Evolutionary conservation across 2,329 filamentous ascomycete genomes (phyloP).

Genomic region (Sporothrix humicola): DNA sequence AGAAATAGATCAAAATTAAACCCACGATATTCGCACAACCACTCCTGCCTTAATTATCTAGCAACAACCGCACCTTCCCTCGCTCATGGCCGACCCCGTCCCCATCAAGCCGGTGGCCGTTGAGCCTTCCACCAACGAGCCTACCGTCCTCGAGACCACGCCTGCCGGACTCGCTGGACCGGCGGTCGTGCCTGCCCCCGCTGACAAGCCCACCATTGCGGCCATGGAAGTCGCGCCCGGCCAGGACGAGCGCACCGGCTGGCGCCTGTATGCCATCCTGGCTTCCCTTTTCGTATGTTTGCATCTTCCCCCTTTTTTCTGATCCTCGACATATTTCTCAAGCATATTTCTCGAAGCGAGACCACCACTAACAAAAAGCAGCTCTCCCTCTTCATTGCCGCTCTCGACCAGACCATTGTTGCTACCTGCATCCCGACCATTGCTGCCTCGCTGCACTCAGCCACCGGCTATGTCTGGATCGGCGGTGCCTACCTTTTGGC

Average conservation of each 20-base stretch:
- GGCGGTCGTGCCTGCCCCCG: conserved; percentile 22
- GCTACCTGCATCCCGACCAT: conserved; percentile 42
- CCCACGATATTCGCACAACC: too few species aligned
- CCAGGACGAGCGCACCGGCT: conserved; percentile 15
- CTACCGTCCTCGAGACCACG: conserved; percentile 19
- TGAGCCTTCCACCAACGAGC: conserved; percentile 4
- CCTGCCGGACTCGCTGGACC: neutral
- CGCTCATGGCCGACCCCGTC: conserved; percentile 3
- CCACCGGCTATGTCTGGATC: conserved; percentile 37
- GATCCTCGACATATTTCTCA: neutral
- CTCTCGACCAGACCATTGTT: conserved; percentile 52
- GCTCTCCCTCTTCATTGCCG: conserved; percentile 56
- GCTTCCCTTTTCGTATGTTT: conserved; percentile 30
- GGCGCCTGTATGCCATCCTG: conserved; percentile 32
- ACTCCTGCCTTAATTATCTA: neutral
- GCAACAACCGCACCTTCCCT: neutral
- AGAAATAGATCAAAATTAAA: neutral
- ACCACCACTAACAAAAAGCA: neutral
- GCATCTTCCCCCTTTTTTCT: neutral
- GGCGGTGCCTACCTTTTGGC: conserved; percentile 37
- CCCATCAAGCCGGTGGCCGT: neutral
- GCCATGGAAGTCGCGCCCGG: conserved; percentile 21
- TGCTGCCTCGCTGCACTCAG: conserved; percentile 34
- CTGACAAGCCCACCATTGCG: neutral
- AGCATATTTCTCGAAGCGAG: too few species aligned